These are phyloP conservation scores for Fomes fomentarius DNA, from an alignment of 1,284 basidiomycete species.

Conservation along the genomic window DNA sequence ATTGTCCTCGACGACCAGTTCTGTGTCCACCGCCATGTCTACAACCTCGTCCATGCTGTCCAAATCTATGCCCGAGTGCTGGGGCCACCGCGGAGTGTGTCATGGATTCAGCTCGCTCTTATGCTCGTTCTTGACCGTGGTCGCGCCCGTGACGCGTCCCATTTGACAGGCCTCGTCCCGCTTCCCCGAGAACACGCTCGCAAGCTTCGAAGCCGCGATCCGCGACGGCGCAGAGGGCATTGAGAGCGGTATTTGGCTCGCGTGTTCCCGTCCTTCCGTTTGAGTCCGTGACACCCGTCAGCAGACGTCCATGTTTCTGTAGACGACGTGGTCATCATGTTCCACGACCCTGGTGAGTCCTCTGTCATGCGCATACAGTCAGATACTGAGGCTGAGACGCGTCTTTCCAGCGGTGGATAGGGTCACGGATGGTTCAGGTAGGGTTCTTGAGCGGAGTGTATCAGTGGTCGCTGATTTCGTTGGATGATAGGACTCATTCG, in stretches of 20 bases:
- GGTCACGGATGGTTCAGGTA: constrained; percentile 72
- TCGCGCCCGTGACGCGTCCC: constrained; percentile 20
- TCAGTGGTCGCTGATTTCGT: constrained; percentile 4
- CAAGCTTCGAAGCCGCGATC: constrained; percentile 92
- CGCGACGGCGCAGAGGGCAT: constrained; percentile 94
- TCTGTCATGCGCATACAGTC: constrained; percentile 10
- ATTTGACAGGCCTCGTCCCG: constrained; percentile 82
- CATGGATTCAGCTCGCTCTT: constrained; percentile 9
- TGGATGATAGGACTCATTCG: constrained; percentile 60
- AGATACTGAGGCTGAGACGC: constrained; percentile 9
- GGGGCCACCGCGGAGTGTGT: constrained; percentile 94
- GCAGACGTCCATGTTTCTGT: constrained; percentile 95
- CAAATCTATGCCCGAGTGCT: constrained; percentile 63
- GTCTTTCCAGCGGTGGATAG: constrained; percentile 57
- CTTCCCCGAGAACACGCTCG: constrained; percentile 92
- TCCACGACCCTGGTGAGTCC: constrained; percentile 85
- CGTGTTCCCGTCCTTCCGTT: constrained; percentile 33
- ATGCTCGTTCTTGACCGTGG: constrained; percentile 12
- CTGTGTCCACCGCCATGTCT: constrained; percentile 9
- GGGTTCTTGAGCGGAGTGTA: constrained; percentile 7
- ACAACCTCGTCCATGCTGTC: constrained; percentile 21
- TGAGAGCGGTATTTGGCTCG: constrained; percentile 78
- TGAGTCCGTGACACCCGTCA: constrained; percentile 37
- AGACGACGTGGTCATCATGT: constrained; percentile 93
- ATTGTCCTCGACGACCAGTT: constrained; percentile 2